Evolutionary conservation across 495 filamentous ascomycete genomes (phyloP), one percentile per base, ranked within the genome.

Genomic region (Viridothelium virens): DNA sequence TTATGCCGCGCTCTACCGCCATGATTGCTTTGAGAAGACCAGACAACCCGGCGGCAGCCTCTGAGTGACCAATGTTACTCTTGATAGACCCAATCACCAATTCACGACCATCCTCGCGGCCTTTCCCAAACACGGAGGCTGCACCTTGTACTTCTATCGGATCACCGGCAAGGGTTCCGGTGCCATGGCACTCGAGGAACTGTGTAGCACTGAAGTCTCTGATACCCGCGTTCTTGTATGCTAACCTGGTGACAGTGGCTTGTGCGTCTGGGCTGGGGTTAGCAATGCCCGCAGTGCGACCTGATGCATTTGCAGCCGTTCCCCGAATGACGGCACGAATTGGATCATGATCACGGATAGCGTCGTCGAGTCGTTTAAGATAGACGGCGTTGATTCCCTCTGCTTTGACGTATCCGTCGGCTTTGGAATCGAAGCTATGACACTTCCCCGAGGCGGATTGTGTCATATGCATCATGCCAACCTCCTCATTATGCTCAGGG

Each of bases 1-100:
- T 81, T 79, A 1, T 84, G 67, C 61, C 83, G 25, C 65, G 70
- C 64, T 68, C 61, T 37, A 68, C 53, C 11, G 64, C 65, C 38
- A 63, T 14, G 31, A 48, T 31, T 33, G 37, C 36, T n/a, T 63
- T 63, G 34, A 59, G n/a, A 7, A 59, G 53, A 3, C 53, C 53
- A 34, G 53, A 59, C 6, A 59, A 4, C 4, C 53, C 53, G 2
- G 53, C 18, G 18, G 53, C 53, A 6, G 53, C 25, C 31, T 59
- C 53, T 10, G 66, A 33, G 10, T 63, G 62, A 6, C 53, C 31
- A 10, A 59, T 59, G 53, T 59, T 59, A 31, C 53, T 59, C 18
- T 59, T 59, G 5, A 59, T 14, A 1, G 53, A 59, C 36, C 53
- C 53, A 4, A 59, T 59, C 11, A 33, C 7, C 6, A 59, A 2